Evolutionary conservation across 768 basidiomycete genomes (phyloP), one percentile per base, ranked within the genome.

Genomic region (Tubosaeta sp.): DNA sequence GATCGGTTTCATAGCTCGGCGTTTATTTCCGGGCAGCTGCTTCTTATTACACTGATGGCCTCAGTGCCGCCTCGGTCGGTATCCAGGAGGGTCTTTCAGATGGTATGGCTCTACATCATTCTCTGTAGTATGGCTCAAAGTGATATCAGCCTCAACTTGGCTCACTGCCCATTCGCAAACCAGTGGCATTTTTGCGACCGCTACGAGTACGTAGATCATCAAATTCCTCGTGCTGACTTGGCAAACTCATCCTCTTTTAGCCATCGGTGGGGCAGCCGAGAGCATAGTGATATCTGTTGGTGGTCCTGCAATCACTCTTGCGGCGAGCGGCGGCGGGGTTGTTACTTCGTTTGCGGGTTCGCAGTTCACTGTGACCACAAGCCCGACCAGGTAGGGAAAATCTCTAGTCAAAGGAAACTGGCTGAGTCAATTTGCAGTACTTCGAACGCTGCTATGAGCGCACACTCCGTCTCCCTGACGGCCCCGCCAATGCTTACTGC

Each of bases 281-380:
- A 87, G 81, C 13, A 62, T 86, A 18, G 66, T 87, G 25, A 83
- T 80, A 14, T 79, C 77, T 36, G 75, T 62, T 10, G 86, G 82
- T 7, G 85, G 84, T 11, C 58, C 73, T 39, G 84, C 76, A 1
- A 67, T 85, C 51, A 87, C 84, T 0, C 73, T 87, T 18, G 84
- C 82, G 24, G 36, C 74, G 60, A 61, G 64, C 44, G 68, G 67
- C 45, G 68, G 67, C 29, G 70, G 69, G 14, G 70, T 71, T 14
- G 71, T 67, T 8, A 84, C 82, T 25, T 74, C 78, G 18, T 75
- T 73, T 54, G 80, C 74, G 22, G 83, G 83, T 31, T 74, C 76
- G 8, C 61, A 76, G 2, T 84, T 75, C 65, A 82, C 78, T 14
- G 71, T 76, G 19, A 76, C 78, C 24, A 40, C 56, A 16, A 50